Percentiles rank a stretch among this genome's conserved stretches.
phyloP scores from a whole-genome alignment of 2,329 filamentous ascomycete species.

The Rhinocladiella similis region DNA sequence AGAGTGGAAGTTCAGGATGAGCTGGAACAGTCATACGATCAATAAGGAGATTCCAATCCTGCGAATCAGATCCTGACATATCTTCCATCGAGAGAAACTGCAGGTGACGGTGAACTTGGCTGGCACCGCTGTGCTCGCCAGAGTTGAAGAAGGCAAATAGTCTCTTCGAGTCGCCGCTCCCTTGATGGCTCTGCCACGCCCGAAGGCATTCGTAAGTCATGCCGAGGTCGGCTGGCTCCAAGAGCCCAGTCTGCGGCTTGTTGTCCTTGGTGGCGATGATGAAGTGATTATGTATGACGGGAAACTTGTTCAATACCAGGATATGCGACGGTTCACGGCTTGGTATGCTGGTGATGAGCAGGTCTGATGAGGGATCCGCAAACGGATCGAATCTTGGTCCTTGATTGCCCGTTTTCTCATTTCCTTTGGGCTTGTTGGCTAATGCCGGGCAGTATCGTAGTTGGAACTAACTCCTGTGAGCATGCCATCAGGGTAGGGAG shows the following conservation, averaged over 20 bases:
- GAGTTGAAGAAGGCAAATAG: slow-evolving; percentile 54
- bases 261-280: slow-evolving; percentile 49
- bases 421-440: slow-evolving; percentile 41
- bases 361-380: slow-evolving; percentile 42
- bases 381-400: slow-evolving; percentile 45
- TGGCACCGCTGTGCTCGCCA: slow-evolving; percentile 49
- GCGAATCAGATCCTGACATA: slow-evolving; percentile 35
- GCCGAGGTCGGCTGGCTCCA: slow-evolving; percentile 45
- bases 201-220: slow-evolving; percentile 43
- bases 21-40: slow-evolving; percentile 37
- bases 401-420: slow-evolving; percentile 7
- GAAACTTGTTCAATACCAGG: slow-evolving; percentile 51
- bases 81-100: slow-evolving; percentile 50
- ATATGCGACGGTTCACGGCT: slow-evolving; percentile 36
- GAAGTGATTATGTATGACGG: slow-evolving; percentile 51
- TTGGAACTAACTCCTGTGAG: slow-evolving; percentile 40
- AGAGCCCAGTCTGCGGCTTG: slow-evolving; percentile 44
- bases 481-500: too few relatives aligned
- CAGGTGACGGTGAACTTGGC: slow-evolving; percentile 49
- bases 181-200: slow-evolving; percentile 36
- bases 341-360: slow-evolving; percentile 44
- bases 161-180: slow-evolving; percentile 19
- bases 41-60: slow-evolving; percentile 52
- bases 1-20: slow-evolving; percentile 46
- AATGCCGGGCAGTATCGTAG: slow-evolving; percentile 51